Conservation (phyloP, 2,329 filamentous ascomycete genomes). For the Talaromyces sp. region DNA sequence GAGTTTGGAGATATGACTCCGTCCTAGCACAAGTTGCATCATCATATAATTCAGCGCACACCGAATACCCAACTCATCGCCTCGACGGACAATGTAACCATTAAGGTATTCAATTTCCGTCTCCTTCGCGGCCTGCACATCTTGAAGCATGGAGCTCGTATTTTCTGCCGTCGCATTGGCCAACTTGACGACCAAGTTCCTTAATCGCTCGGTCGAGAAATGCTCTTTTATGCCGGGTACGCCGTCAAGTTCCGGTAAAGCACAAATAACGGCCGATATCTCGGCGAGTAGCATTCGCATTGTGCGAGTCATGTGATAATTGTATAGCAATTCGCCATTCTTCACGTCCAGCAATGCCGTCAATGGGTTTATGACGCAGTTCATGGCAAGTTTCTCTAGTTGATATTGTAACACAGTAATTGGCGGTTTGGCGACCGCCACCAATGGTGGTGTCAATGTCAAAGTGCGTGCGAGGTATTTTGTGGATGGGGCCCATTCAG, state of each 20-base stretch:
- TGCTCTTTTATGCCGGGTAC: constrained; percentile 59
- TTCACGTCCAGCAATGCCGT: constrained; percentile 73
- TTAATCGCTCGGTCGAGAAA: constrained; percentile 59
- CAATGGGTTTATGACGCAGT: constrained; percentile 73
- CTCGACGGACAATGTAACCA: constrained; percentile 76
- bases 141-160: constrained; percentile 64
- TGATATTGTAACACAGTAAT: constrained; percentile 67
- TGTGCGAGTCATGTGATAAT: constrained; percentile 60
- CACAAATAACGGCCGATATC: constrained; percentile 65
- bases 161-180: constrained; percentile 54
- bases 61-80: constrained; percentile 66
- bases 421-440: constrained; percentile 56
- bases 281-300: constrained; percentile 72
- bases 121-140: constrained; percentile 57
- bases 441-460: constrained; percentile 59
- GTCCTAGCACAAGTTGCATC: constrained; percentile 68
- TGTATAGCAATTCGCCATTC: constrained; percentile 68
- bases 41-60: constrained; percentile 71
- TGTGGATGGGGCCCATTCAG: constrained; percentile 38
- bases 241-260: constrained; percentile 68
- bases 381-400: constrained; percentile 72
- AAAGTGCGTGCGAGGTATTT: constrained; percentile 64
- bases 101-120: constrained; percentile 84
- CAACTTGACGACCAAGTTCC: constrained; percentile 56
- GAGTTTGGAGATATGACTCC: constrained; percentile 48